Evolutionary conservation across 208 protist species (phyloP), one percentile per base, ranked within the genome.

Genomic region (Wallacemonas sp.): DNA sequence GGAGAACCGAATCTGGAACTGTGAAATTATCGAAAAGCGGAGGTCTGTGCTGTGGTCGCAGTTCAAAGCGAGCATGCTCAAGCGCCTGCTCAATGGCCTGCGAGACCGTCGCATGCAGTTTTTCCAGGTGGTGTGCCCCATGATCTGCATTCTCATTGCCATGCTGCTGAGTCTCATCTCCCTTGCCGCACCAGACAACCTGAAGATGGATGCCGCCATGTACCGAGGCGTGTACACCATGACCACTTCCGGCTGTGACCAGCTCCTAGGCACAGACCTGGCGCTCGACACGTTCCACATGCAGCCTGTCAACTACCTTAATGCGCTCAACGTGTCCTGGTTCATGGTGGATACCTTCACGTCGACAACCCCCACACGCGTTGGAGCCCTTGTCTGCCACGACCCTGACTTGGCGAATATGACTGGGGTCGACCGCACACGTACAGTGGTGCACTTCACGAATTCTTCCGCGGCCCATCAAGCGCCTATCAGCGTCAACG

Each of bases 91-190:
- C 15, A 75, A 68, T 61, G 54, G 66, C 26, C 26, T 65, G 12
- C 58, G 80, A 1, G 80, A 86, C 54, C 64, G 64, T 22, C 17
- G 58, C n/a, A 71, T 63, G 64, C 46, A 73, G 45, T 63, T 36
- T 21, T 73, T 80, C 45, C 76, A 83, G 53, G 60, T 83, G 24
- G 45, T 76, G 19, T 68, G 44, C 39, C 80, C 80, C 26, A 71
- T 78, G 32, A 26, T 71, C 12, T 79, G 73, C 50, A 44, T 86
- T 4, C 57, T 81, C 12, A n/a, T 83, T 32, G 76, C 80, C 37
- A 60, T 86, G 66, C 30, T 80, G 59, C 60, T 86, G 22, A 62
- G 63, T 19, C 63, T 68, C 21, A 77, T 89, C 15, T 63, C 55
- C 5, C 30, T 67, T 10, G 46, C 34, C 3, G 29, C 32, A 3